phyloP scores from a whole-genome alignment of 129 eudicot genomes.

The Centaurea solstitialis region DNA sequence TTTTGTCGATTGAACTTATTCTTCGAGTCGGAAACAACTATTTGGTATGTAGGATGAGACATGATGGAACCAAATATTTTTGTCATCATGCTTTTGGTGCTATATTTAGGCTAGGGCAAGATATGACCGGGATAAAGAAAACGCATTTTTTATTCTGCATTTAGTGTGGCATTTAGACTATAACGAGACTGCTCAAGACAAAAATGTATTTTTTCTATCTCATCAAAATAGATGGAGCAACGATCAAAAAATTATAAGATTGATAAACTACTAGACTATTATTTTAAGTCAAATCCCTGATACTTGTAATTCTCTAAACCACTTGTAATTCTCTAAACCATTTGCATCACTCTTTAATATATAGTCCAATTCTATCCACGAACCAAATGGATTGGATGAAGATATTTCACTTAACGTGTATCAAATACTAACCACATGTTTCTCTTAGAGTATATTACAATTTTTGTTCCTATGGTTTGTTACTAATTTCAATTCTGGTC shows the following conservation, averaged over 20 bases:
- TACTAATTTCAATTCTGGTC: too few relatives aligned
- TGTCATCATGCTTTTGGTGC: background rate
- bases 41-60: background rate
- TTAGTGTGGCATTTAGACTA: background rate
- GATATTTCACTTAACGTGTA: background rate
- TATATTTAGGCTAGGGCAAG: background rate
- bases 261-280: background rate
- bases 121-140: background rate
- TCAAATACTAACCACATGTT: constrained; percentile 27
- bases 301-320: background rate
- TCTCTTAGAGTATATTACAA: background rate
- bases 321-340: background rate
- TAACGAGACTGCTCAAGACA: background rate
- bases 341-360: background rate
- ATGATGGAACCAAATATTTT: background rate
- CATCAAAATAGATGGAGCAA: background rate
- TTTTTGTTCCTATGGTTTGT: too few relatives aligned
- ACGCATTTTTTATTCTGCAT: background rate
- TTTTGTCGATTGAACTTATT: constrained; percentile 3
- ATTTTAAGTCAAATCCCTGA: background rate
- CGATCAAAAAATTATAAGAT: background rate
- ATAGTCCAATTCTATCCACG: background rate
- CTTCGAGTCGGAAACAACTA: background rate
- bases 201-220: background rate
- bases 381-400: background rate